A percentile compares a stretch with the other conserved stretches of the same genome.
Conservation (phyloP, 2,329 filamentous ascomycete genomes). For the Podosphaera fusca region DNA sequence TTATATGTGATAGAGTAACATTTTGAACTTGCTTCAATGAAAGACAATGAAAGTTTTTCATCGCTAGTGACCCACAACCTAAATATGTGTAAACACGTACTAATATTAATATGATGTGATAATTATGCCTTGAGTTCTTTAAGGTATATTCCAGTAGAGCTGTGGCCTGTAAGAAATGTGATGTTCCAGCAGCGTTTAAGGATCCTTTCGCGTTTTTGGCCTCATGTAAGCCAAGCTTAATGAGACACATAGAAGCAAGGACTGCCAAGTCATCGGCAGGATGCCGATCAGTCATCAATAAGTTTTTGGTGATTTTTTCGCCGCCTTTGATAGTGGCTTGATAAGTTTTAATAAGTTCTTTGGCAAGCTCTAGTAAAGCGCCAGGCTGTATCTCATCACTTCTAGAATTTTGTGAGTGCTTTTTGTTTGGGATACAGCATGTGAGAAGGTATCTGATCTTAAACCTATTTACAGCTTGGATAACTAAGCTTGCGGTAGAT, state of each 20-base stretch:
- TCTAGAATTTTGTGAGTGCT: constrained; percentile 4
- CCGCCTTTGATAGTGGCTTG: constrained; percentile 9
- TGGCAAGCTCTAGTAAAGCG: constrained; percentile 8
- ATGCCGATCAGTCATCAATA: constrained; percentile 16
- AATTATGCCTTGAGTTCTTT: constrained; percentile 18
- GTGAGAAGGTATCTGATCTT: constrained; percentile 13
- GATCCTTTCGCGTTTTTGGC: constrained; percentile 1
- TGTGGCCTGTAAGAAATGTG: constrained; percentile 14
- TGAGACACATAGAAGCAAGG: constrained; percentile 14
- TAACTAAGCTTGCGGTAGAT: constrained; percentile 8
- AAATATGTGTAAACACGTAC: constrained; percentile 18
- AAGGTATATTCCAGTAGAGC: constrained; percentile 15
- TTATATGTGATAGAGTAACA: constrained; percentile 18
- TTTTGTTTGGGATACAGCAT: constrained; percentile 10
- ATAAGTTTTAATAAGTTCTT: constrained; percentile 9
- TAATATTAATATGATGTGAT: constrained; percentile 18
- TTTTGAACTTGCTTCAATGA: constrained; percentile 20
- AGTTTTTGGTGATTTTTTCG: constrained; percentile 8
- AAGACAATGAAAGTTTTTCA: constrained; percentile 17
- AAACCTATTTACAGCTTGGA: constrained; percentile 9
- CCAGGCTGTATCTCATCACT: constrained; percentile 4
- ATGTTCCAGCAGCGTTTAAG: constrained; percentile 4
- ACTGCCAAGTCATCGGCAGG: constrained; percentile 16
- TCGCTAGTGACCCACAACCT: constrained; percentile 18
- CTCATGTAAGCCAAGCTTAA: constrained; percentile 11